Conservation (phyloP, 495 filamentous ascomycete species). For the Aspergillus ellipticus region DNA sequence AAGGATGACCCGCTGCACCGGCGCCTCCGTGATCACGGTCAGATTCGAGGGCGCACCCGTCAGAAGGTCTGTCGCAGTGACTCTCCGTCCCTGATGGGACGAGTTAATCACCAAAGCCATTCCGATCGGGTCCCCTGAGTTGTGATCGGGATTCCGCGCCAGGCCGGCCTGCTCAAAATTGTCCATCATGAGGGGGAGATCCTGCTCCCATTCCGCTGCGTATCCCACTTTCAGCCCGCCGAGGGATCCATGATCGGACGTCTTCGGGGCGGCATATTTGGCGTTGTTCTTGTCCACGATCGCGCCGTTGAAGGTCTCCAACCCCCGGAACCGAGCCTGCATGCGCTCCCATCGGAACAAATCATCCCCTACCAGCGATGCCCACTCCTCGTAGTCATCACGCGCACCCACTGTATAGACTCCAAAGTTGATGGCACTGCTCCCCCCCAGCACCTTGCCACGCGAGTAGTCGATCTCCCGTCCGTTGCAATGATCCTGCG, state of each 20-base stretch:
- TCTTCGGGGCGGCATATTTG: constrained; percentile 28
- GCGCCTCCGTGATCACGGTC: constrained; percentile 43
- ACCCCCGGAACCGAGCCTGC: constrained; percentile 41
- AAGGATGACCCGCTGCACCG: constrained; percentile 50
- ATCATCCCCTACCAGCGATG: constrained; percentile 33
- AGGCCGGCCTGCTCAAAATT: constrained; percentile 44
- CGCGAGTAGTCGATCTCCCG: constrained; percentile 55
- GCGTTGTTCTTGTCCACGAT: constrained; percentile 32
- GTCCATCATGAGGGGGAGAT: constrained; percentile 42
- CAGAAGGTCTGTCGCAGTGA: constrained; percentile 52
- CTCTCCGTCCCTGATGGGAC: constrained; percentile 42
- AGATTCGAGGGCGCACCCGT: constrained; percentile 43
- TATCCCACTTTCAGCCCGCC: constrained; percentile 48
- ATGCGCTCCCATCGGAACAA: constrained; percentile 50
- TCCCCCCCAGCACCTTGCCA: constrained; percentile 58
- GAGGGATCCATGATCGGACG: constrained; percentile 44
- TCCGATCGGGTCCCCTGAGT: constrained; percentile 59
- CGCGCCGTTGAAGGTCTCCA: constrained; percentile 51
- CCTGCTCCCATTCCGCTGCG: constrained; percentile 46
- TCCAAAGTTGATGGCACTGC: constrained; percentile 61
- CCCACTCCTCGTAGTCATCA: constrained; percentile 61
- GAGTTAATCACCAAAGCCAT: constrained; percentile 48
- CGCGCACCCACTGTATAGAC: constrained; percentile 53
- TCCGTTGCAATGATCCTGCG: constrained; percentile 48
- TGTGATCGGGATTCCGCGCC: constrained; percentile 52